These are phyloP conservation scores for Cercospora nicotianae DNA, from an alignment of 2,329 filamentous ascomycete species.

Conservation along the genomic window DNA sequence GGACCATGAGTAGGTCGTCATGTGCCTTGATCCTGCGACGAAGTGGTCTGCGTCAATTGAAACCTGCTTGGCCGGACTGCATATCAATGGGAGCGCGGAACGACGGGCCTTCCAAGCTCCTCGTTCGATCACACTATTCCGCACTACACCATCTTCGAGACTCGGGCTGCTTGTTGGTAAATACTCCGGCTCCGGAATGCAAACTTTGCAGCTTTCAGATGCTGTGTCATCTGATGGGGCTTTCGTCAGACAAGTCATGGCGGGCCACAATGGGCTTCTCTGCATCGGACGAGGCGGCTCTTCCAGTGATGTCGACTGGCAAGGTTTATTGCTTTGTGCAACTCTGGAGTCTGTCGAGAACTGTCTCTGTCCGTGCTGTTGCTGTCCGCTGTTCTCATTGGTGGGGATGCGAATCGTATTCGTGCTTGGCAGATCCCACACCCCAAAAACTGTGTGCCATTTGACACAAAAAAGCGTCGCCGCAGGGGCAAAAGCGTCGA, in stretches of 20 bases:
- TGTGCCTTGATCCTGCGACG: background rate
- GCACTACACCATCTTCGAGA: background rate
- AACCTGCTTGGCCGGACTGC: background rate
- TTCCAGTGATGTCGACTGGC: no score
- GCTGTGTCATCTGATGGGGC: background rate
- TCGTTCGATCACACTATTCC: background rate
- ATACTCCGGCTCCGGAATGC: background rate
- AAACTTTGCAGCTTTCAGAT: background rate
- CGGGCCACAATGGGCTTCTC: no score
- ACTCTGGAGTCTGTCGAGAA: background rate
- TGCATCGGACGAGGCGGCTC: background rate
- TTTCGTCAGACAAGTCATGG: background rate
- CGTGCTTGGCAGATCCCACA: constrained; percentile 1
- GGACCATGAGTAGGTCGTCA: background rate
- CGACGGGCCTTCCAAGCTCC: background rate
- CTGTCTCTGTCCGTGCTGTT: background rate
- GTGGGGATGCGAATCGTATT: background rate
- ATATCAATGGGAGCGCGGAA: background rate
- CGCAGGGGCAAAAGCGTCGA: background rate
- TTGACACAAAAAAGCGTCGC: background rate
- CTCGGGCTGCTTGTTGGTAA: background rate
- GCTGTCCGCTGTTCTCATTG: background rate
- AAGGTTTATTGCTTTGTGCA: no score
- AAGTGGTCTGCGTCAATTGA: background rate
- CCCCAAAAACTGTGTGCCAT: background rate